Evolutionary conservation across 192 early-diverging fungal species (phyloP).

Genomic region (Umbelopsis vinacea): DNA sequence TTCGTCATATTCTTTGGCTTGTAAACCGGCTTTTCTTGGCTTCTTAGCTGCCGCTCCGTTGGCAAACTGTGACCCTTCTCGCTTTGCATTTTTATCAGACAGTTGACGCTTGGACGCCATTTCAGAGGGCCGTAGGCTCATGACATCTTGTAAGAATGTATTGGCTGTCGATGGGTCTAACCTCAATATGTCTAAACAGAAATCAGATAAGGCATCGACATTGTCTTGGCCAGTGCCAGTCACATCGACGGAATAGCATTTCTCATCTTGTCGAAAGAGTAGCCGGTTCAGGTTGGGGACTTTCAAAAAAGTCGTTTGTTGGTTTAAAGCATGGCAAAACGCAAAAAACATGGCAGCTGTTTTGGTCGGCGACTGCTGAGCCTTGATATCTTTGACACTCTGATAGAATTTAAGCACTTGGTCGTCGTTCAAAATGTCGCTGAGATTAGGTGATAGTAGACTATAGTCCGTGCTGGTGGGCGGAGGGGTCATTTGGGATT

Average conservation of each 20-base stretch:
- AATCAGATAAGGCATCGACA: conserved; percentile 1
- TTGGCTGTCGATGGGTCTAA: background rate
- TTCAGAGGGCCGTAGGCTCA: background rate
- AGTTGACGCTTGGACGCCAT: background rate
- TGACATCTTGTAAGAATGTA: background rate
- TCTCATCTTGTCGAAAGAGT: conserved; percentile 40
- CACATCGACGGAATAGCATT: conserved; percentile 41
- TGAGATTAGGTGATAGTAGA: conserved; percentile 35
- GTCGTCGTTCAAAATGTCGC: conserved; percentile 39
- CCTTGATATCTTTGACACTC: conserved; percentile 43
- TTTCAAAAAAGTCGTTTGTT: conserved; percentile 38
- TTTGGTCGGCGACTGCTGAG: conserved; percentile 29
- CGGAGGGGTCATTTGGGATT: background rate
- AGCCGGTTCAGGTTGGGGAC: conserved; percentile 39
- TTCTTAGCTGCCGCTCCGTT: conserved; percentile 1
- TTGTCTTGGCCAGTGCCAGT: conserved; percentile 33
- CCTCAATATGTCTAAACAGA: background rate
- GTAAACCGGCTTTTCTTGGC: conserved; percentile 28
- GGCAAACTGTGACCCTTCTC: background rate
- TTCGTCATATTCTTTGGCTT: conserved; percentile 37
- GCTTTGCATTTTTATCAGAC: background rate
- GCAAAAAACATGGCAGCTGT: conserved; percentile 43
- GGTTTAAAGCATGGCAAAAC: conserved; percentile 36
- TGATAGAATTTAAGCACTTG: conserved; percentile 38
- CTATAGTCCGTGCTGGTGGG: conserved; percentile 17